Evolutionary conservation across 2,329 filamentous ascomycete species (phyloP), one percentile per base, ranked within the genome.

Genomic region (Geosmithia putterillii): DNA sequence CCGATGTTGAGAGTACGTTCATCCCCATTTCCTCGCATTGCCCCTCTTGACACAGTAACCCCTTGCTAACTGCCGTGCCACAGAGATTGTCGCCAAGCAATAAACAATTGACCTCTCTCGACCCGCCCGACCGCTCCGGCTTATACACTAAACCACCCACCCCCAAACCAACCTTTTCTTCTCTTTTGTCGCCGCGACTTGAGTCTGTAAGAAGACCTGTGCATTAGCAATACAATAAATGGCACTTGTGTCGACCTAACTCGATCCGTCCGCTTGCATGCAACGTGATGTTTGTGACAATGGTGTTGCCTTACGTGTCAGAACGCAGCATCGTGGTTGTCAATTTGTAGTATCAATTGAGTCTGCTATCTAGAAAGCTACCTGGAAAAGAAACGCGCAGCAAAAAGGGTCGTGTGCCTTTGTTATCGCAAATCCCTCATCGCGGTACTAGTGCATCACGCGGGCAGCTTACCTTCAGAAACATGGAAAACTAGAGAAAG

Each of bases 1-100:
- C 83, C 51, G 92, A 98, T 67, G 82, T 98, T 62, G 92, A 98
- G 81, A 90, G 89, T 95, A 74, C 54, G 60, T 58, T 22, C 7
- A 17, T 20, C 8, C 12, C 23, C 23, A 7, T 28, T 39, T 10
- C 18, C 20, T 7, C 21, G 17, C 2, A 4, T 38, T 5, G 4
- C n/a, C 18, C 8, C 17, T 7, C 19, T 21, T 7, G 12, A 20
- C 25, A 7, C n/a, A n/a, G n/a, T 25, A 37, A 18, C 7, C 37
- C 14, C n/a, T 39, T 40, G 18, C 42, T 43, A 40, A 43, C 42
- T 6, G 8, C n/a, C 36, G 22, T 12, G n/a, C 36, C 44, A 18
- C 60, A 81, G 77, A 69, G 64, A 81, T 81, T 56, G 69, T 81
- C 55, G 65, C 74, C 59, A 81, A 81, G 69, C 68, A 79, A 76